Evolutionary conservation across 768 basidiomycete genomes (phyloP).

Genomic region (Mycena leptocephala): DNA sequence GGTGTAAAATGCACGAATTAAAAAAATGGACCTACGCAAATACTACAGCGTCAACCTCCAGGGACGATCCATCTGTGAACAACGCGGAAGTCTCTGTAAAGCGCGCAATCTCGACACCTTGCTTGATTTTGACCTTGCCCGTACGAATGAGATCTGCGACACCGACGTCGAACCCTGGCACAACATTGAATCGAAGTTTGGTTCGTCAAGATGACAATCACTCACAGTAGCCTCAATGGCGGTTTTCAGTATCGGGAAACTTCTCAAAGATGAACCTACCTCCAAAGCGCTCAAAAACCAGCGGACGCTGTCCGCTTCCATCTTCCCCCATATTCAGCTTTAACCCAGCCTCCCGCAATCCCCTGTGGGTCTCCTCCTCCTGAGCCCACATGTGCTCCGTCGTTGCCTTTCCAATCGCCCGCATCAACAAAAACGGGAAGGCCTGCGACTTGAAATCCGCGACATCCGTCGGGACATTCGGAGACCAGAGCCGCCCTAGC

Average conservation of each 20-base stretch:
- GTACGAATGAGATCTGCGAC: conserved; percentile 65
- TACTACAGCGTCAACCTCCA: conserved; percentile 63
- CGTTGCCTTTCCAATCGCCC: conserved; percentile 19
- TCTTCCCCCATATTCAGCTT: conserved; percentile 15
- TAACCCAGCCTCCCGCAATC: conserved; percentile 2
- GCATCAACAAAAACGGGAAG: conserved; percentile 14
- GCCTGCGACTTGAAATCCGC: conserved; percentile 40
- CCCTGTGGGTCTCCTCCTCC: conserved; percentile 12
- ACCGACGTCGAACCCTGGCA: conserved; percentile 60
- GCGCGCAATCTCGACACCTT: conserved; percentile 60
- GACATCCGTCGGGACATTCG: conserved; percentile 38
- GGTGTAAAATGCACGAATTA: too few relatives aligned
- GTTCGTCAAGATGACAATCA: too few relatives aligned
- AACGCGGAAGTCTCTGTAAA: conserved; percentile 53
- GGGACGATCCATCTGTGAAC: conserved; percentile 56
- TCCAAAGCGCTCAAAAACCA: conserved; percentile 25
- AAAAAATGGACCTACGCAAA: conserved; percentile 52
- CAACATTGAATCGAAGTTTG: background rate
- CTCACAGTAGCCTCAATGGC: conserved; percentile 19
- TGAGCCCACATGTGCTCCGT: conserved; percentile 16
- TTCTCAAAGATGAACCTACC: background rate
- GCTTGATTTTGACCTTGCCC: conserved; percentile 73
- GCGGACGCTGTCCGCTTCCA: conserved; percentile 15
- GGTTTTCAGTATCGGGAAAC: background rate
- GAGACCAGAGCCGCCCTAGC: conserved; percentile 27